A percentile compares a stretch with the other conserved stretches of the same genome.
Evolutionary conservation across 164 flowering plant species (phyloP).

Genomic region (Tetrastigma voinierianum): DNA sequence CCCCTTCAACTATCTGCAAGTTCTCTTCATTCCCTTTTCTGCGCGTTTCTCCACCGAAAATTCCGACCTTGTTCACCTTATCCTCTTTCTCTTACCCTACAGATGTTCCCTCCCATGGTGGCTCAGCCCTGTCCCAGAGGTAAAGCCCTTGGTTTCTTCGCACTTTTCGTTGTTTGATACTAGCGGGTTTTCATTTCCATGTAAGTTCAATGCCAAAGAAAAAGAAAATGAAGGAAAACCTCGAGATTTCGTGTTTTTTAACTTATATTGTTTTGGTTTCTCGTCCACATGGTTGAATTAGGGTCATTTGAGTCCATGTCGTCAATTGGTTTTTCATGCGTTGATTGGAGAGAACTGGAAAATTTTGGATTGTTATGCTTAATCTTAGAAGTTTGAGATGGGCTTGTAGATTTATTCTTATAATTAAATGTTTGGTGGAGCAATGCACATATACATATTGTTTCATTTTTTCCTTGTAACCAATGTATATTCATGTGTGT

Average conservation of each 20-base stretch:
- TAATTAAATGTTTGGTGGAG: too few species aligned
- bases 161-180: neutral
- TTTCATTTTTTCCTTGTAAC: too few species aligned
- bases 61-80: constrained; percentile 16
- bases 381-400: too few species aligned
- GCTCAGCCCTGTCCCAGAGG: constrained; percentile 16
- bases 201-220: neutral
- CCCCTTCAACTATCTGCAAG: constrained; percentile 7
- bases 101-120: constrained; percentile 14
- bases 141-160: neutral
- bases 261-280: too few species aligned
- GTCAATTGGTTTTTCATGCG: too few species aligned
- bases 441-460: too few species aligned
- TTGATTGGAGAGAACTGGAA: too few species aligned
- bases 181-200: neutral
- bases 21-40: constrained; percentile 13
- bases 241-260: neutral
- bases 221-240: neutral
- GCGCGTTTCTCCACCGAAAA: constrained; percentile 15
- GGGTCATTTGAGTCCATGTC: too few species aligned
- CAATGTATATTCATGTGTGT: too few species aligned
- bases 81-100: constrained; percentile 11
- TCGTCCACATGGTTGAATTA: too few species aligned
- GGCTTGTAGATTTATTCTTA: too few species aligned
- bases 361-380: too few species aligned